A percentile compares a stretch with the other conserved stretches of the same genome.
Evolutionary conservation across 148 eudicot species (phyloP).

Genomic region (Silene latifolia): DNA sequence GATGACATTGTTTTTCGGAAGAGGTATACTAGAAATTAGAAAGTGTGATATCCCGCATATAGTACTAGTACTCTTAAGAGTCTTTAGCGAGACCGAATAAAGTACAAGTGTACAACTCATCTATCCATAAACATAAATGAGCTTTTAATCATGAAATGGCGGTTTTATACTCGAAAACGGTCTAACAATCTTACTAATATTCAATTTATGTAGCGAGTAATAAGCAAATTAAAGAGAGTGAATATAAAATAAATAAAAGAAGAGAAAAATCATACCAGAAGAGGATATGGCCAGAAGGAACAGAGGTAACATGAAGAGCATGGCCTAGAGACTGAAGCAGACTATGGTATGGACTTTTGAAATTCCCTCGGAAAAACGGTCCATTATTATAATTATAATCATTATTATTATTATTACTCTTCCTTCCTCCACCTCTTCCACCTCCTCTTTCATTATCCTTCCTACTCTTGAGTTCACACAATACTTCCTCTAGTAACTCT

Average conservation of each 20-base stretch:
- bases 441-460: neutral
- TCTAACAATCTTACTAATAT: too few relatives aligned
- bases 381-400: neutral
- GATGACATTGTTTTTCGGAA: too few relatives aligned
- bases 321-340: slow-evolving; percentile 13
- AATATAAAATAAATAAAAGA: too few relatives aligned
- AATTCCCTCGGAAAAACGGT: slow-evolving; percentile 1
- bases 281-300: slow-evolving; percentile 5
- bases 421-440: neutral
- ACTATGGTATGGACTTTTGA: neutral
- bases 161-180: too few relatives aligned
- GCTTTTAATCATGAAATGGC: too few relatives aligned
- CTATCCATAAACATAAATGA: too few relatives aligned
- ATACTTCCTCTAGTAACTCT: slow-evolving; percentile 36
- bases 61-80: too few relatives aligned
- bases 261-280: neutral
- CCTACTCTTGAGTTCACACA: slow-evolving; percentile 10
- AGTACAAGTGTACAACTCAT: too few relatives aligned
- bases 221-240: neutral
- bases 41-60: too few relatives aligned
- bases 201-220: too few relatives aligned
- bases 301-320: slow-evolving; percentile 18
- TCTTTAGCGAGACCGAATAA: too few relatives aligned
- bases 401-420: neutral
- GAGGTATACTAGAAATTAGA: too few relatives aligned